Base-by-base conservation (phyloP, 345 rosid genomes). In the Salix brachista region DNA sequence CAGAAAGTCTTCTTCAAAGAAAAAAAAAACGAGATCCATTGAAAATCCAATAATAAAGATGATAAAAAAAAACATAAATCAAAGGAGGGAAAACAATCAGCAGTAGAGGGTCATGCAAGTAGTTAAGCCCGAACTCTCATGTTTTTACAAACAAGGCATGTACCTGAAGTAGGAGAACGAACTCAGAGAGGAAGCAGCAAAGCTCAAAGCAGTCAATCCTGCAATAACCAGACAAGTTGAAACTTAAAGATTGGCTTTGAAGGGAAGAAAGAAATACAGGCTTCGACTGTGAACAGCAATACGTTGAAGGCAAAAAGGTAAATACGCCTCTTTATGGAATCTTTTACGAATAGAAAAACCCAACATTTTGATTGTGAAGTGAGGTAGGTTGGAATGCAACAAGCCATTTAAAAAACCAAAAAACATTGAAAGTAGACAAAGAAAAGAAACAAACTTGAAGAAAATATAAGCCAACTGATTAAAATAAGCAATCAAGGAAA, bases 341-440 rank as follows among this genome's bases (percentile, higher is more conserved):
- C 23, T 65, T 68, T 41, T 39, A 50, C 41, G 65, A 44, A 70
- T 8, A 64, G 44, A 48, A 46, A 56, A 60, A 34, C 67, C 41
- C 32, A 67, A n/a, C 36, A 25, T 72, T 36, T 54, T 23, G 79
- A 71, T 77, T 78, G 76, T 42, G 54, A 77, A 70, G 82, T 84
- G 83, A 77, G 86, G 86, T 79, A 66, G 61, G 77, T 72, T 77
- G 76, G 77, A 74, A 70, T 65, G 28, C 78, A 82, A 73, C 78
- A 76, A 85, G 77, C 74, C 78, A 70, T 19, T 69, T 64, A 72
- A 79, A 73, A 66, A 71, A 70, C 19, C 48, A 37, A 77, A 7
- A 12, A 81, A 52, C 72, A 74, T 61, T 30, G 32, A 77, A 67
- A 75, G 54, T 30, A 34, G 68, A 65, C 32, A 39, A 23, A 48